Conservation (phyloP, 441 rosid species). For the Dalechampia spathulata region DNA sequence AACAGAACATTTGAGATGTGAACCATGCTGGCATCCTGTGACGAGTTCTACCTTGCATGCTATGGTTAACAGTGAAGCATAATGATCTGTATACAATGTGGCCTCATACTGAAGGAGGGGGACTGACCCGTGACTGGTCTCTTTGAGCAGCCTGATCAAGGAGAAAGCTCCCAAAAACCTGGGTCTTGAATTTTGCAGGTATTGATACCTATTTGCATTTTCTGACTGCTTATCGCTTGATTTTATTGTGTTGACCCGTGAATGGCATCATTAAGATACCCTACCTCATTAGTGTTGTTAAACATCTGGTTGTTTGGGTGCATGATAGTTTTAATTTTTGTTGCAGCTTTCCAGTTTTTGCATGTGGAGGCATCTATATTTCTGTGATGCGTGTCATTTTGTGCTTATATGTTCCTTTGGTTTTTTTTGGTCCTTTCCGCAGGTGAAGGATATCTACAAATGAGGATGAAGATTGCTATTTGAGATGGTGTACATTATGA, state of each 20-base stretch:
- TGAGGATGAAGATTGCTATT: conserved; percentile 13
- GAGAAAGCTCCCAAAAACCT: too few relatives aligned
- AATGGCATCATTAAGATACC: too few relatives aligned
- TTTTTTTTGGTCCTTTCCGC: conserved; percentile 4
- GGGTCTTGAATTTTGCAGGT: too few relatives aligned
- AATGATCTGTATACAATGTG: conserved; percentile 14
- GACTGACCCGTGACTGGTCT: conserved; percentile 25
- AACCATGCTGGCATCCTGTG: conserved; percentile 24
- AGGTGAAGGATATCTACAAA: conserved; percentile 15
- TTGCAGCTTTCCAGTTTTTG: too few relatives aligned
- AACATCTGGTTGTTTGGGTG: too few relatives aligned
- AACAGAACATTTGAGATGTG: conserved; percentile 77
- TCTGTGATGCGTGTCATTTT: not conserved
- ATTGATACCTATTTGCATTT: not conserved
- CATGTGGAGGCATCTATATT: not conserved
- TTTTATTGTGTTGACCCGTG: not conserved
- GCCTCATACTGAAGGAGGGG: conserved; percentile 19
- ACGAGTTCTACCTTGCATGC: too few relatives aligned
- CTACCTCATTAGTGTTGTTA: too few relatives aligned
- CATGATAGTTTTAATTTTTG: too few relatives aligned
- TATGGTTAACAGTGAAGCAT: conserved; percentile 16
- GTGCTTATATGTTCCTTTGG: not conserved
- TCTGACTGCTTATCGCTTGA: not conserved
- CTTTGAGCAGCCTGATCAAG: conserved; percentile 30
- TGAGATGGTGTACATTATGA: conserved; percentile 8